Evolutionary conservation across 2,329 filamentous ascomycete genomes (phyloP).

Genomic region (Diaporthe sp.): DNA sequence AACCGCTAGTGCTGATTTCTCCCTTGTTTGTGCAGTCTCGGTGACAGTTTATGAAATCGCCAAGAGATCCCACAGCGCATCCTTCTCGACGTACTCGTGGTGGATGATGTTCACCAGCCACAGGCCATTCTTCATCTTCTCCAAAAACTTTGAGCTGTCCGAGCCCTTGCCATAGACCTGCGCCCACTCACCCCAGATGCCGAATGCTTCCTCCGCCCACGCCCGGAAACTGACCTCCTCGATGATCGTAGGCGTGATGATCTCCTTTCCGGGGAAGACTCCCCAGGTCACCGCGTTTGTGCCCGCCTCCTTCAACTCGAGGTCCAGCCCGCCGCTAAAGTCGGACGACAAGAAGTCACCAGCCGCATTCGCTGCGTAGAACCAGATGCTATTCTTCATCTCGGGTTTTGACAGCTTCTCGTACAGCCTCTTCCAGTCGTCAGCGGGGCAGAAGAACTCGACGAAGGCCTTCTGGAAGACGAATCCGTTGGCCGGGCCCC

Average conservation of each 20-base stretch:
- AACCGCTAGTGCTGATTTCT: conserved; percentile 36
- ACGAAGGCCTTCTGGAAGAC: conserved; percentile 99
- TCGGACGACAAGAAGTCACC: conserved; percentile 85
- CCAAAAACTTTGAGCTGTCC: conserved; percentile 77
- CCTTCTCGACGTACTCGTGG: conserved; percentile 77
- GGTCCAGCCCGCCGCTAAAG: conserved; percentile 42
- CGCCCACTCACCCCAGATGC: conserved; percentile 95
- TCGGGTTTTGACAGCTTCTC: conserved; percentile 69
- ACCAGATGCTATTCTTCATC: conserved; percentile 77
- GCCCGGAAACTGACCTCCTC: conserved; percentile 93
- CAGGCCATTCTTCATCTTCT: conserved; percentile 72
- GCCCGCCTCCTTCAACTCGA: conserved; percentile 53
- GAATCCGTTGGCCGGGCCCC: conserved; percentile 92
- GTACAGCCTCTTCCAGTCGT: conserved; percentile 77
- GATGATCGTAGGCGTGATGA: conserved; percentile 95
- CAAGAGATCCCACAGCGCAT: conserved; percentile 79
- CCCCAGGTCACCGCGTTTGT: conserved; percentile 99
- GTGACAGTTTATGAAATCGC: conserved; percentile 40
- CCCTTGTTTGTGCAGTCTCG: conserved; percentile 1
- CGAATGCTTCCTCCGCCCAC: conserved; percentile 96
- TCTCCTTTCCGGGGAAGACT: conserved; percentile 94
- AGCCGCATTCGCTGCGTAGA: conserved; percentile 83
- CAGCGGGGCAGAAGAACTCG: conserved; percentile 86
- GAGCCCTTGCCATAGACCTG: conserved; percentile 80
- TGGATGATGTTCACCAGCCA: conserved; percentile 95